A percentile compares a stretch with the other conserved stretches of the same genome.
Evolutionary conservation across 2,329 filamentous ascomycete species (phyloP).

Genomic region (Pseudogymnoascus sp.): DNA sequence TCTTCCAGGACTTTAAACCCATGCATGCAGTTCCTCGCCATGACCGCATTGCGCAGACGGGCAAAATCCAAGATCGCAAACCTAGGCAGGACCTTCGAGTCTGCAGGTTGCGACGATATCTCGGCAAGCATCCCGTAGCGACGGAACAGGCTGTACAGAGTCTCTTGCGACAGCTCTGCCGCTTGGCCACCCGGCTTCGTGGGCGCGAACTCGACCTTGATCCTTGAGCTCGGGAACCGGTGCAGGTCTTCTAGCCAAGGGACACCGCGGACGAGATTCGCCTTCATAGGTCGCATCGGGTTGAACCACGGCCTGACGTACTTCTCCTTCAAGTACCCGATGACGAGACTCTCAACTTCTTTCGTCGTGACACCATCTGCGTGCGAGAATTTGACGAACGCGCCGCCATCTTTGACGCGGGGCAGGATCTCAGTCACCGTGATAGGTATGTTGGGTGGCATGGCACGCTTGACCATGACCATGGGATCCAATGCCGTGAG

Average conservation of each 20-base stretch:
- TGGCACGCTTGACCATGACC: constrained; percentile 49
- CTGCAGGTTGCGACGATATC: constrained; percentile 71
- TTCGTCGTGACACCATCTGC: constrained; percentile 34
- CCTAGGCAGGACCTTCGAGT: constrained; percentile 76
- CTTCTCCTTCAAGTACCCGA: constrained; percentile 55
- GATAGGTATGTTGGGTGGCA: constrained; percentile 54
- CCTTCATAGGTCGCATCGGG: constrained; percentile 63
- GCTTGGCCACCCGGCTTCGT: constrained; percentile 61
- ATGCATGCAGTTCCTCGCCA: constrained; percentile 89
- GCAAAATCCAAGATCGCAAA: constrained; percentile 75
- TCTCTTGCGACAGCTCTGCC: constrained; percentile 77
- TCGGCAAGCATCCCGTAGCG: constrained; percentile 85
- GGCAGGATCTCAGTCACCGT: constrained; percentile 76
- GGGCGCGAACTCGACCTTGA: constrained; percentile 81
- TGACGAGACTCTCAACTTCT: constrained; percentile 53
- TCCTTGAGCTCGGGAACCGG: constrained; percentile 64
- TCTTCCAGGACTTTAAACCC: constrained; percentile 65
- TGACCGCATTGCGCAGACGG: constrained; percentile 65
- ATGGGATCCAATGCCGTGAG: constrained; percentile 48
- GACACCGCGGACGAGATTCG: constrained; percentile 67
- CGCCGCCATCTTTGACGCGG: constrained; percentile 82
- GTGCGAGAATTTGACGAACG: constrained; percentile 78
- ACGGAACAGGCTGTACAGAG: constrained; percentile 77
- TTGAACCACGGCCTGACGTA: constrained; percentile 86
- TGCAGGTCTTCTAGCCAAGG: constrained; percentile 94